phyloP scores from a whole-genome alignment of 208 protist species.

The Herpetomonas tarakana region DNA sequence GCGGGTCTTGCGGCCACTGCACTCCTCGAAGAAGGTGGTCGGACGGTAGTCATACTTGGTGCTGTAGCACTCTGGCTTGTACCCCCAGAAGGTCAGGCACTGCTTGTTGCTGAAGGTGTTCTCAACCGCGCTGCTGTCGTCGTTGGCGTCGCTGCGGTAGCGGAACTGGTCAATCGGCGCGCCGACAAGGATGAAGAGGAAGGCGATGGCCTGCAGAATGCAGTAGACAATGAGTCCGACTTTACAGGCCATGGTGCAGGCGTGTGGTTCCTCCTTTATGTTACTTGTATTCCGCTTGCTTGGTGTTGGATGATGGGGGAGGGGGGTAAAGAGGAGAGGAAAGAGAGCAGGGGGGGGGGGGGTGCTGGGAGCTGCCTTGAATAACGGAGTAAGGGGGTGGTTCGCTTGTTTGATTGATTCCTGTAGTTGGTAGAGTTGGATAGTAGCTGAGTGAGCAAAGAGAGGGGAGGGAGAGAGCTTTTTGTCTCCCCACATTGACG shows the following conservation, averaged over 20 bases:
- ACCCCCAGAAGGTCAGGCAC: constrained; percentile 53
- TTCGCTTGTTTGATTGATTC: no score
- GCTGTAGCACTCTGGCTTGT: constrained; percentile 32
- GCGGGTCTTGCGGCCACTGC: constrained; percentile 14
- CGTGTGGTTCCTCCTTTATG: not conserved
- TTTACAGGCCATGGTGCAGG: not conserved
- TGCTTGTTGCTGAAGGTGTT: constrained; percentile 4
- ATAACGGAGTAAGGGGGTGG: not conserved
- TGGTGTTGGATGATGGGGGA: no score
- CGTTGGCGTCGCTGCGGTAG: not conserved
- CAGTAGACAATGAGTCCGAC: constrained; percentile 1
- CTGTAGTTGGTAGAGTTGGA: no score
- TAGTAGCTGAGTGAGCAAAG: no score
- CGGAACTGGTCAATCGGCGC: constrained; percentile 37
- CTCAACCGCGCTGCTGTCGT: constrained; percentile 9
- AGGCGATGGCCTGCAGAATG: constrained; percentile 27
- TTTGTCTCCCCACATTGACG: no score
- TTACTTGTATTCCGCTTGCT: no score
- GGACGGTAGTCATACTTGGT: constrained; percentile 11
- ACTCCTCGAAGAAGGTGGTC: constrained; percentile 18
- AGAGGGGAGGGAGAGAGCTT: no score
- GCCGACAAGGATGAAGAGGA: constrained; percentile 47
- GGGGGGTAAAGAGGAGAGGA: not conserved
- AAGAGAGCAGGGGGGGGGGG: not conserved
- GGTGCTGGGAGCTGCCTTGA: not conserved